These are phyloP conservation scores for Erigeron philadelphicus DNA, from an alignment of 140 eudicot species.

Conservation along the genomic window DNA sequence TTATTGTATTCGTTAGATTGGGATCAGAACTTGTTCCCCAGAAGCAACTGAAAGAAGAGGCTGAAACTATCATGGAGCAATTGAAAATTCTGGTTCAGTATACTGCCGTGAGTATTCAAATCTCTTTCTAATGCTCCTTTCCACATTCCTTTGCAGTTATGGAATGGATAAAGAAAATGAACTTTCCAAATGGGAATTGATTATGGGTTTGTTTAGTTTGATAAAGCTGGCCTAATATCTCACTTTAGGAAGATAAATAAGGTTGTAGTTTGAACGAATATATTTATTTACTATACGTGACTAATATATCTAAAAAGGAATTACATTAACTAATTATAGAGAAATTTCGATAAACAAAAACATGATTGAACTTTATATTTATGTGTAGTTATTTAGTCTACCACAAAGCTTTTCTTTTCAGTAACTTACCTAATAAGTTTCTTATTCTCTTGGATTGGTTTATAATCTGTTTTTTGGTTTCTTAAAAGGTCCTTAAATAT, in stretches of 20 bases:
- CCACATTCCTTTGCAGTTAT: neutral
- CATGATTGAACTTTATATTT: neutral
- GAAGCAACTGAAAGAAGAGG: conserved; percentile 80
- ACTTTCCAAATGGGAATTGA: neutral
- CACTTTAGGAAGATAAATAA: conserved; percentile 3
- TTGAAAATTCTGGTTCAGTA: conserved; percentile 73
- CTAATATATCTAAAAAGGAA: neutral
- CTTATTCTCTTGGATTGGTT: neutral
- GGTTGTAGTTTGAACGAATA: conserved; percentile 4
- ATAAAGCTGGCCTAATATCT: neutral
- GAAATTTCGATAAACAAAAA: conserved; percentile 4
- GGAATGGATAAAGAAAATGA: neutral
- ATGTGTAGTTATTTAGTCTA: neutral
- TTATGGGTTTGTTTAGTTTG: neutral
- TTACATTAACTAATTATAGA: conserved; percentile 3
- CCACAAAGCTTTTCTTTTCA: neutral
- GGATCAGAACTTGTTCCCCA: conserved; percentile 70
- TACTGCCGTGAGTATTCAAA: conserved; percentile 70
- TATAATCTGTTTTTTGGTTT: neutral
- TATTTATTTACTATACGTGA: neutral
- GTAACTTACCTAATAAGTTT: neutral
- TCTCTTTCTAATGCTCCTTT: conserved; percentile 10
- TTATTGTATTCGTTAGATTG: conserved; percentile 41
- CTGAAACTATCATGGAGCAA: conserved; percentile 70
- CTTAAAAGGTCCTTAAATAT: neutral